A percentile compares a stretch with the other conserved stretches of the same genome.
Evolutionary conservation across 1,139 yeast species (phyloP).

Genomic region (Debaryomyces nepalensis): DNA sequence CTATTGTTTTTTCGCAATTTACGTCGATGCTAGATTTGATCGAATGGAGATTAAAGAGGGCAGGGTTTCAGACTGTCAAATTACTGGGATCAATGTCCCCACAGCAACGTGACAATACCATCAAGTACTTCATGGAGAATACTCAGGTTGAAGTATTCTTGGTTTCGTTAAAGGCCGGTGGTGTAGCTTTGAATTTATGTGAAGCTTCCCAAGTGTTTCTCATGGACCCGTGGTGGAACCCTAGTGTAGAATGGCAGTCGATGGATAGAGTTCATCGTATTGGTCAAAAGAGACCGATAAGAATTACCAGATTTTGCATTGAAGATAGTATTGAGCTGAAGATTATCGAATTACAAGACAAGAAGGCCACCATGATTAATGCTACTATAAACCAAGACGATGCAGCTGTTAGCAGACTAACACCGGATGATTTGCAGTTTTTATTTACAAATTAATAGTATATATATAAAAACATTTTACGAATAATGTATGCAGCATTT

Average conservation of each 20-base stretch:
- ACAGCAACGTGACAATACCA: conserved; percentile 87
- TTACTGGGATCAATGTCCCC: conserved; percentile 98
- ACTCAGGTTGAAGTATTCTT: conserved; percentile 90
- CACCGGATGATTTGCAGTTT: conserved; percentile 94
- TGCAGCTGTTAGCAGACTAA: conserved; percentile 81
- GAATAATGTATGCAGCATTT: not conserved
- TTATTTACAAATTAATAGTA: conserved; percentile 68
- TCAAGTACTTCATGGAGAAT: conserved; percentile 88
- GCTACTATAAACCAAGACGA: conserved; percentile 95
- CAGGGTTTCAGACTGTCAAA: conserved; percentile 93
- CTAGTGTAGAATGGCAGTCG: conserved; percentile 97
- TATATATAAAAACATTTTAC: conserved; percentile 1
- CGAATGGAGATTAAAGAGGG: conserved; percentile 92
- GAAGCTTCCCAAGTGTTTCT: conserved; percentile 96
- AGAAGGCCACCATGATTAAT: conserved; percentile 96
- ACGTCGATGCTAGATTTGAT: conserved; percentile 95
- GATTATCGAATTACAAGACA: conserved; percentile 92
- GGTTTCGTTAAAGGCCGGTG: conserved; percentile 96
- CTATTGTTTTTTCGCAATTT: conserved; percentile 95
- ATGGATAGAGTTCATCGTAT: conserved; percentile 98
- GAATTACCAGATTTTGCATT: conserved; percentile 87
- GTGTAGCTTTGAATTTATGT: conserved; percentile 93
- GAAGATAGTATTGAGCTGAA: conserved; percentile 97
- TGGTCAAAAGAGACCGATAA: conserved; percentile 95
- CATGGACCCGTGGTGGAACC: conserved; percentile 99